Base-by-base conservation (phyloP, 352 stramenopile species). In the Phytophthora pisi region DNA sequence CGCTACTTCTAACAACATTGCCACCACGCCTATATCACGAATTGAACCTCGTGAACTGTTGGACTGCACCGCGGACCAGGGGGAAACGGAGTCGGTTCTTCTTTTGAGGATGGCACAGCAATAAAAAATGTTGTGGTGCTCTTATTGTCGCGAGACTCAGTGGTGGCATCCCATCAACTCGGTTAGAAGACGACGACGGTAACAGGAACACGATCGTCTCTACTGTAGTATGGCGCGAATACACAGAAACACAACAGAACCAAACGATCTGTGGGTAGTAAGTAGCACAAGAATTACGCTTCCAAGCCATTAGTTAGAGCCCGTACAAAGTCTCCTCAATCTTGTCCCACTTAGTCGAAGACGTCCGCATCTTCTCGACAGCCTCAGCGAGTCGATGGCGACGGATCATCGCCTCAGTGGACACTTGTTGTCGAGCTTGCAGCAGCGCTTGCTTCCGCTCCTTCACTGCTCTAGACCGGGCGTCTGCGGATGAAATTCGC, bases 311-410 rank as follows among this genome's bases (percentile, higher is more conserved):
- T 9, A 61, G 40, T 74, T 72, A 84, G 24, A 82, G 43, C 16
- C 46, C 82, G 81, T 90, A 89, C 78, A 93, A 73, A 57, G 77
- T 86, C 26, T 91, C 84, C 57, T 92, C 82, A 65, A 93, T 79
- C 58, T 89, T 89, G 66, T 94, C 84, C 86, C 84, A 94, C 53
- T 91, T 89, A 58, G 84, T 86, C 11, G 57, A 62, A 57, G 64
- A 82, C 36, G 64, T 70, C 9, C 81, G 78, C 42, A 93, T 70
- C 43, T 93, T 77, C 54, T 91, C 83, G 28, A 95, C 79, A 4
- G 80, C 83, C 51, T 92, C 69, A 20, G 68, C 72, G 47, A 93
- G 90, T 47, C 75, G 74, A 66, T 92, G 83, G 38, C 90, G 90
- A 45, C 86, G 82, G 4, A 89, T 64, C 49, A 93, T 74, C 38